Percentiles rank a stretch among this genome's conserved stretches.
These are phyloP conservation scores for Polyporus tsugae DNA, from an alignment of 1,284 basidiomycete species.

Conservation along the genomic window DNA sequence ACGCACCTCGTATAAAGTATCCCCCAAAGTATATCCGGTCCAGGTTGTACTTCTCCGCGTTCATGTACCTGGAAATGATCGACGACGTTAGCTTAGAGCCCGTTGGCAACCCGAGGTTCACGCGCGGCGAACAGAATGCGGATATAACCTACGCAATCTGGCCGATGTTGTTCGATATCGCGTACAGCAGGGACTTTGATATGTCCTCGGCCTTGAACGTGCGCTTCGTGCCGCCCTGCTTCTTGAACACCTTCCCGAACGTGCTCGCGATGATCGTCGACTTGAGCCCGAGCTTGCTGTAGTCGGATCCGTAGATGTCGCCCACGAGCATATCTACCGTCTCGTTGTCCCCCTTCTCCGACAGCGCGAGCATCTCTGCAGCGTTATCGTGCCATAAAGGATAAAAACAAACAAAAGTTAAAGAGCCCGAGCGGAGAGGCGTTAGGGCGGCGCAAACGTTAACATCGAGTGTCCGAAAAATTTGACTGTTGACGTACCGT, in stretches of 20 bases:
- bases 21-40: constrained; percentile 99
- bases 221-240: constrained; percentile 81
- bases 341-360: constrained; percentile 93
- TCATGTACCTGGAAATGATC: constrained; percentile 85
- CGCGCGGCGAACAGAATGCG: not conserved
- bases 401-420: not conserved
- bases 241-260: constrained; percentile 99
- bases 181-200: constrained; percentile 93
- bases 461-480: constrained; percentile 1
- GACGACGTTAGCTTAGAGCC: not conserved
- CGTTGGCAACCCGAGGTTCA: not conserved
- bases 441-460: not conserved
- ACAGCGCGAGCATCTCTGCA: constrained; percentile 94
- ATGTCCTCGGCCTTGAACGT: constrained; percentile 94
- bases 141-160: constrained; percentile 90
- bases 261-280: constrained; percentile 98
- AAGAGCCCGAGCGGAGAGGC: not conserved
- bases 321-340: constrained; percentile 99
- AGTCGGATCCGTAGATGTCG: constrained; percentile 98
- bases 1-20: constrained; percentile 95
- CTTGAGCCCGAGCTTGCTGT: constrained; percentile 93
- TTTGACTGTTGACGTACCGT: constrained; percentile 62
- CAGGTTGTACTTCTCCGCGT: constrained; percentile 98
- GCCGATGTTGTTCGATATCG: constrained; percentile 98
- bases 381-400: not conserved